Percentiles rank a stretch among this genome's conserved stretches.
phyloP scores from a whole-genome alignment of 108 stramenopile genomes.

The Schizochytrium sp. region DNA sequence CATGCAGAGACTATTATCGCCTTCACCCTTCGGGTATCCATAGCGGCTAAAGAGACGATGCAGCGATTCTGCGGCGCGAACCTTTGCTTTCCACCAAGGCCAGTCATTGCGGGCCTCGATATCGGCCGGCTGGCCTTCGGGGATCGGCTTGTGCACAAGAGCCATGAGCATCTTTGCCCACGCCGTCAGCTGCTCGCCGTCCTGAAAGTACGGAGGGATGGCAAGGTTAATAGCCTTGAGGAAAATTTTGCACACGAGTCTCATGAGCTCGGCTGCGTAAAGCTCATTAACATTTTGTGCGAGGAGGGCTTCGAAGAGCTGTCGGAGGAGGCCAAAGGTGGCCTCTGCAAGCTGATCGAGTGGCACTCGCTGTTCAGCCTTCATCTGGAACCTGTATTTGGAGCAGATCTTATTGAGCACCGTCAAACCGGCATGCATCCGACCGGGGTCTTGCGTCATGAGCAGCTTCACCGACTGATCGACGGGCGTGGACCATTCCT shows the following conservation, averaged over 20 bases:
- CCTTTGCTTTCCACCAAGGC: constrained; percentile 3
- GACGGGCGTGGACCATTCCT: not conserved
- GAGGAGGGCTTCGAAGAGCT: not conserved
- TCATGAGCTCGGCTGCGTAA: not conserved
- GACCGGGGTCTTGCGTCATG: not conserved
- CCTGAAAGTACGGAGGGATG: not conserved
- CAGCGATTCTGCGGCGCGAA: not conserved
- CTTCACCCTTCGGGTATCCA: not conserved
- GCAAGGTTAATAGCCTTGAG: not conserved
- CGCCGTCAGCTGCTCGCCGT: not conserved
- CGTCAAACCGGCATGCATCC: not conserved
- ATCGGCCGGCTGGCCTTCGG: not conserved
- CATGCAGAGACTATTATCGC: not conserved
- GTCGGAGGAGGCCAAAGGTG: not conserved
- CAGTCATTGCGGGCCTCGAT: not conserved
- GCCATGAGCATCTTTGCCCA: not conserved
- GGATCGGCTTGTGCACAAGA: not conserved
- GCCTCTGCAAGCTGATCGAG: not conserved
- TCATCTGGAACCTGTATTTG: not conserved
- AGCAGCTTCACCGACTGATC: not conserved
- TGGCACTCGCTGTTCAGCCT: not conserved
- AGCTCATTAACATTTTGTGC: not conserved
- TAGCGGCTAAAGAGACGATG: not conserved
- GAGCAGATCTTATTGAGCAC: not conserved
- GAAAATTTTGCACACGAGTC: not conserved